Evolutionary conservation across 2,329 filamentous ascomycete species (phyloP).

Genomic region (Xylaria sp.): DNA sequence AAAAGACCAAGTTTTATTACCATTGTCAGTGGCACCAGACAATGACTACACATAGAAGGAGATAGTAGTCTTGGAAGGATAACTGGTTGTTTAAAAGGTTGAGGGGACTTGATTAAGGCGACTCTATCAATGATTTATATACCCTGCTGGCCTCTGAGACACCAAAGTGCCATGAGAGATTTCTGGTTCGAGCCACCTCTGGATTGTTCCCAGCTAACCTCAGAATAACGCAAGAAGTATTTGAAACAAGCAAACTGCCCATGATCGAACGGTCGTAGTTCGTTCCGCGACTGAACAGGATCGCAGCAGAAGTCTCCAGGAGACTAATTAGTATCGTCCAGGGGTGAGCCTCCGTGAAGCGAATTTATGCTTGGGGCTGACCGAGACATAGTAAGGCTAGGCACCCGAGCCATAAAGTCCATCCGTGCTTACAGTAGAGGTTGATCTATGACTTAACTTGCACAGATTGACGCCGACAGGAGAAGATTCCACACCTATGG

Average conservation of each 20-base stretch:
- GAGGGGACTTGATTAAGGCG: not conserved
- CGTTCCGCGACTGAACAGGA: not conserved
- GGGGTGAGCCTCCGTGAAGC: not conserved
- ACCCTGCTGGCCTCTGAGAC: not conserved
- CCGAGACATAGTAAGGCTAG: not conserved
- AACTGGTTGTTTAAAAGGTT: not conserved
- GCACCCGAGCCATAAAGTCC: not conserved
- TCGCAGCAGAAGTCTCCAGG: not conserved
- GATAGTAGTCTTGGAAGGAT: not conserved
- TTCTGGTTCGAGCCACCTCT: not conserved
- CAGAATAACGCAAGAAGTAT: not conserved
- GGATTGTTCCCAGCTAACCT: not conserved
- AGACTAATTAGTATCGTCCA: not conserved
- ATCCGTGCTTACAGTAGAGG: not conserved
- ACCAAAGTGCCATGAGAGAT: not conserved
- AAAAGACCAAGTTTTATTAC: constrained; percentile 6
- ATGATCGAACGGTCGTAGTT: constrained; percentile 1
- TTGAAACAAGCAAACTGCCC: not conserved
- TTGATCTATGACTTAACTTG: not conserved
- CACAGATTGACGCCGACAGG: not conserved
- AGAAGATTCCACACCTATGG: not conserved
- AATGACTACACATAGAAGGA: not conserved
- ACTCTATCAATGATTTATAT: not conserved
- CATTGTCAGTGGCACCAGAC: not conserved
- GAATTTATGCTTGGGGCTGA: not conserved